phyloP scores from a whole-genome alignment of 2,329 filamentous ascomycete species.

The Whalleya microplaca region DNA sequence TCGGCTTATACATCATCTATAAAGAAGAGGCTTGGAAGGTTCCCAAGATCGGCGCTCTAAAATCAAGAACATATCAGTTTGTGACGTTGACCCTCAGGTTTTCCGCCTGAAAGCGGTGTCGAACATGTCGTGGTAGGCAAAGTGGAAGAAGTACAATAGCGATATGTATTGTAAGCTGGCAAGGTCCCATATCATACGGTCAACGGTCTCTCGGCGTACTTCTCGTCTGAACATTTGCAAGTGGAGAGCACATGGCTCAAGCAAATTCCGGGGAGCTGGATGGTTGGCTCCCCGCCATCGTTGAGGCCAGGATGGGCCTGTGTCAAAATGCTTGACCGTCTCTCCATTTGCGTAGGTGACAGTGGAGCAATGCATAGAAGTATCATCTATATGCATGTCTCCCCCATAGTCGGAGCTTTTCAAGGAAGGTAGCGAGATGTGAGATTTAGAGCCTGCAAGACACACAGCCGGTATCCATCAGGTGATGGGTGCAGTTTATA shows the following conservation, averaged over 20 bases:
- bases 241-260: constrained; percentile 16
- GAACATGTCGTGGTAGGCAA: neutral
- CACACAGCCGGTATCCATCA: constrained; percentile 29
- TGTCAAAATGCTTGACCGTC: constrained; percentile 5
- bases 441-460: constrained; percentile 23
- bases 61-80: neutral
- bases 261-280: constrained; percentile 22
- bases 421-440: constrained; percentile 1
- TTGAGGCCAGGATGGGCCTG: constrained; percentile 17
- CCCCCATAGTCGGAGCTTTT: constrained; percentile 6
- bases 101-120: neutral
- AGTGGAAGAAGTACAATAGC: neutral
- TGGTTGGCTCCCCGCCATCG: constrained; percentile 14
- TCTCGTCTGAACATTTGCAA: constrained; percentile 8
- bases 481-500: constrained; percentile 22
- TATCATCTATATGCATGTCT: constrained; percentile 9
- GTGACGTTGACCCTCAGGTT: neutral
- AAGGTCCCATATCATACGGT: neutral
- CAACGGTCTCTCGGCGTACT: constrained; percentile 13
- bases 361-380: constrained; percentile 10
- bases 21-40: neutral
- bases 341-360: neutral
- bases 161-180: neutral
- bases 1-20: neutral
- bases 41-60: neutral